Evolutionary conservation across 345 rosid genomes (phyloP), one percentile per base, ranked within the genome.

Genomic region (Heritiera fomes): DNA sequence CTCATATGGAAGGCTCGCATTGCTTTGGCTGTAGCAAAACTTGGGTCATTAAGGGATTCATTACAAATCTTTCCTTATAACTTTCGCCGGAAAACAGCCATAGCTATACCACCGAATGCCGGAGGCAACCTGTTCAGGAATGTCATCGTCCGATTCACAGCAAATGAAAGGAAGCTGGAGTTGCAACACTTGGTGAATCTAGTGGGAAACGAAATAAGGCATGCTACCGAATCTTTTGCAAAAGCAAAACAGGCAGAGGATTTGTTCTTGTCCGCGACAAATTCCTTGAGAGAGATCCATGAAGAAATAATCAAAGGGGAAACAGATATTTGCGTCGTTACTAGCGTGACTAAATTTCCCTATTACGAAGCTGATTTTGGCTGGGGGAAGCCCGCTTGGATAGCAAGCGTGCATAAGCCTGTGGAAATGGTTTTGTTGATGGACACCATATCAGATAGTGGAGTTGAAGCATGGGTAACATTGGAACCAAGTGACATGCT

Each of bases 361-460:
- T 14, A 80, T 55, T 88, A 88, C 7, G 89, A 79, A 50, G 83
- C 79, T 4, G 90, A 91, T 77, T 91, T 87, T 15, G 90, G 93
- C 2, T 91, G 93, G 92, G 91, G 90, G 55, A 83, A 74, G 38
- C 91, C 93, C n/a, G 79, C 53, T 65, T 75, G 83, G 87, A 83
- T 84, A 32, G 83, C 86, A 5, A 82, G 78, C 50, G 73, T 75
- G 62, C 79, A 69, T 34, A 79, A 82, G 71, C 83, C 41, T 12
- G 0, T 71, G 55, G 85, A 88, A 60, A 41, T 79, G 11, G 79
- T 86, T 73, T 13, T 72, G 60, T 59, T 90, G 55, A 75, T 81
- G 80, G 94, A 90, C 60, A 73, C 85, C 1, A 83, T 81, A 77
- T 71, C 53, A 77, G 84, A 85, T 15, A 66, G 56, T 3, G 91